phyloP scores from a whole-genome alignment of 2,329 filamentous ascomycete species.

The Grosmannia huntii region DNA sequence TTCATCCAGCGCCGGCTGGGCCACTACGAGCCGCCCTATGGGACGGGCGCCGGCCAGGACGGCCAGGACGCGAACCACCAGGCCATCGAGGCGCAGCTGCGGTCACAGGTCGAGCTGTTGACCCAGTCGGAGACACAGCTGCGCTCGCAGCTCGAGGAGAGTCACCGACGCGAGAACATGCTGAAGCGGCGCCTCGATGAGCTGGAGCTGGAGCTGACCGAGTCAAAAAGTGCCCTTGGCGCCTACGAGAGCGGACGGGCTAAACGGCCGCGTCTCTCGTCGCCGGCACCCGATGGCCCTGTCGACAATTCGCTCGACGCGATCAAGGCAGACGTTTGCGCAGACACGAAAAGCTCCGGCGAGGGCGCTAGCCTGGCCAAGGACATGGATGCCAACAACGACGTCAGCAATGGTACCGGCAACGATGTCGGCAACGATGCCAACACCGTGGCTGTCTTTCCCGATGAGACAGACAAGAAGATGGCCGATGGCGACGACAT shows the following conservation, averaged over 20 bases:
- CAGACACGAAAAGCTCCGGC: neutral
- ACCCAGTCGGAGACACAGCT: conserved; percentile 43
- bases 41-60: conserved; percentile 41
- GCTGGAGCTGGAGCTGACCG: conserved; percentile 48
- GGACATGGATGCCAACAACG: neutral
- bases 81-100: conserved; percentile 43
- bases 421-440: neutral
- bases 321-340: neutral
- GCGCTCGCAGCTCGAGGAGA: conserved; percentile 57
- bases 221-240: conserved; percentile 17
- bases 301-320: neutral
- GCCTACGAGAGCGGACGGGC: conserved; percentile 16
- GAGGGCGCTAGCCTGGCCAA: neutral
- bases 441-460: neutral
- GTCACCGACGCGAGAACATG: conserved; percentile 65
- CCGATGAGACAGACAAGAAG: too few species aligned
- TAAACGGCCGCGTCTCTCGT: conserved; percentile 19
- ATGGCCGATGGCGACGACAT: too few species aligned
- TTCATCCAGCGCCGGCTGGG: conserved; percentile 62
- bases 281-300: neutral
- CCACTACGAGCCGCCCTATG: conserved; percentile 46
- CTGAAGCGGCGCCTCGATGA: conserved; percentile 75
- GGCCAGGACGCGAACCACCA: conserved; percentile 13
- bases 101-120: conserved; percentile 37
- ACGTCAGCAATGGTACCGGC: neutral